Base-by-base conservation (phyloP, 1,139 yeast species). In the Arxiozyma bovina region DNA sequence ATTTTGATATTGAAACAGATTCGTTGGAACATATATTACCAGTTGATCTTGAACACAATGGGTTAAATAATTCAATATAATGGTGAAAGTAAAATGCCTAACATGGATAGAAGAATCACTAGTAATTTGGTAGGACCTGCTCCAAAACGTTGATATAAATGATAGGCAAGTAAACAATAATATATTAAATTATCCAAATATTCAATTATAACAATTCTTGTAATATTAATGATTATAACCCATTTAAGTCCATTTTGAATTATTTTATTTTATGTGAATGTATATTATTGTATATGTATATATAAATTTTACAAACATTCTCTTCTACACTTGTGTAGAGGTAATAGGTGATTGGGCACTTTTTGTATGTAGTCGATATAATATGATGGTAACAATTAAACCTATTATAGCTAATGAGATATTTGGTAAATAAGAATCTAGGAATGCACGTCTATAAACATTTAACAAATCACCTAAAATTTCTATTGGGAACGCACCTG, bases 401-500 rank as follows among this genome's bases (percentile, higher is more conserved):
- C 69, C 67, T 4, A 58, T 4, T 1, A 58, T 22, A 9, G 63
- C 59, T 21, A 65, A 53, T 4, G 51, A 55, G 18, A 65, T 56
- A 50, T 62, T 65, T 27, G 71, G 71, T 6, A 60, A 27, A 53
- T 61, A 69, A 8, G 71, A 67, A 18, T 60, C 54, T 21, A 65
- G 46, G 50, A 67, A 64, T 11, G 70, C 59, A 5, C 50, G 43
- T 40, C 59, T 62, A 57, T 68, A 70, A n/a, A 68, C 59, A 7
- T 57, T 51, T 23, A 70, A 52, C 25, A 70, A 57, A 2, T 56
- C 57, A 1, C 42, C 43, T 17, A 60, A 53, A 30, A 63, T 62
- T 1, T 60, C 45, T 1, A 56, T 52, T 18, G 71, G 69, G 50
- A 73, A 67, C 17, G 58, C 58, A 0, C 71, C 69, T 17, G 61